phyloP scores from a whole-genome alignment of 805 yeast genomes.

The Myxozyma mucilagina region DNA sequence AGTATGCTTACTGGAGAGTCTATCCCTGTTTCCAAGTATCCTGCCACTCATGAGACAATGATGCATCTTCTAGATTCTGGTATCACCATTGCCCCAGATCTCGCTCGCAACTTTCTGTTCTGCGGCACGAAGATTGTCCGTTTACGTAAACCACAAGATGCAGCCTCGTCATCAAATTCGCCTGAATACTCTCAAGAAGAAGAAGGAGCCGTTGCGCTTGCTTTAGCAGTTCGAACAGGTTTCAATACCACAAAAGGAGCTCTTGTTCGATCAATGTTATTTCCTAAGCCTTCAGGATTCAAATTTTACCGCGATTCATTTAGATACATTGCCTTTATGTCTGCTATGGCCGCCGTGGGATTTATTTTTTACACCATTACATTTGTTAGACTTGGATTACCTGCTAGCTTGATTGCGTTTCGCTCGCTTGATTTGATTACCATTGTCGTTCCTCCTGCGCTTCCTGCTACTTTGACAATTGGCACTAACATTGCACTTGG shows the following conservation, averaged over 20 bases:
- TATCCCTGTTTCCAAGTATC: slow-evolving; percentile 85
- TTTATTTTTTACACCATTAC: slow-evolving; percentile 80
- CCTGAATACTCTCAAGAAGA: slow-evolving; percentile 37
- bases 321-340: slow-evolving; percentile 94
- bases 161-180: slow-evolving; percentile 3
- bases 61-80: slow-evolving; percentile 42
- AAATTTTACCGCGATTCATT: slow-evolving; percentile 93
- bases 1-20: slow-evolving; percentile 98
- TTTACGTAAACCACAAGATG: slow-evolving; percentile 57
- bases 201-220: slow-evolving; percentile 75
- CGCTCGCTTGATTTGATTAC: slow-evolving; percentile 93
- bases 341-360: slow-evolving; percentile 78
- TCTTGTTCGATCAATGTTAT: slow-evolving; percentile 88
- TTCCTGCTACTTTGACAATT: slow-evolving; percentile 95
- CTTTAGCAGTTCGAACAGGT: slow-evolving; percentile 85
- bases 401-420: slow-evolving; percentile 66
- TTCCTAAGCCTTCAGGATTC: slow-evolving; percentile 92
- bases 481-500: slow-evolving; percentile 92
- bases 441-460: slow-evolving; percentile 97
- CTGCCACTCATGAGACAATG: slow-evolving; percentile 65
- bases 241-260: slow-evolving; percentile 96
- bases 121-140: slow-evolving; percentile 88
- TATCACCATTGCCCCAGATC: slow-evolving; percentile 55
- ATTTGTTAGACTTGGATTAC: slow-evolving; percentile 74
- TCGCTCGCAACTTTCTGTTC: slow-evolving; percentile 75